A percentile compares a stretch with the other conserved stretches of the same genome.
These are phyloP conservation scores for Leccinum obscurum DNA, from an alignment of 768 basidiomycete species.

Conservation along the genomic window DNA sequence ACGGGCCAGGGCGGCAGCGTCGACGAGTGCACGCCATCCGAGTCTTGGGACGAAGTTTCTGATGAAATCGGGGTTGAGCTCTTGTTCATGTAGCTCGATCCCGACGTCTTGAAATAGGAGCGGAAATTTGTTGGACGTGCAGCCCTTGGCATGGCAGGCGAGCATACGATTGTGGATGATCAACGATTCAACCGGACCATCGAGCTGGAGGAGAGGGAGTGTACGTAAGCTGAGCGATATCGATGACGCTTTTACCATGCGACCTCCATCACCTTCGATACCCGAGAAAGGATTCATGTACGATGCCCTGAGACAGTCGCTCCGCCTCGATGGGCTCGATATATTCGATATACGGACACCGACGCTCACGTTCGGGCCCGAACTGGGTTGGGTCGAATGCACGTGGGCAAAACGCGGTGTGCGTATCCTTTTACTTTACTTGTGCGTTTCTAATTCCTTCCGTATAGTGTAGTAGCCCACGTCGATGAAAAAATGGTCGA, in stretches of 20 bases:
- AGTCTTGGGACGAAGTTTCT: constrained; percentile 81
- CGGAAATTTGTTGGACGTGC: constrained; percentile 73
- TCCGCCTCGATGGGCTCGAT: constrained; percentile 49
- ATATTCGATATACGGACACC: constrained; percentile 68
- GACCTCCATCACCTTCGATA: constrained; percentile 84
- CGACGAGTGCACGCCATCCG: constrained; percentile 88
- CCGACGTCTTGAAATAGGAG: constrained; percentile 74
- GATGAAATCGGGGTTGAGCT: constrained; percentile 89
- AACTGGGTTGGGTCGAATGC: constrained; percentile 27
- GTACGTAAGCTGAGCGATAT: constrained; percentile 9
- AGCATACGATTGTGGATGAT: no score
- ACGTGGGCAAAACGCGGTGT: constrained; percentile 33
- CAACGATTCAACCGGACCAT: no score
- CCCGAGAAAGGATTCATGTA: constrained; percentile 87
- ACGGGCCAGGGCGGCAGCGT: no score
- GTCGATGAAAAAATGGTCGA: constrained; percentile 90
- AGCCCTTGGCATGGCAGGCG: constrained; percentile 30
- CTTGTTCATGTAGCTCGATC: constrained; percentile 79
- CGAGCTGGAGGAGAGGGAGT: no score
- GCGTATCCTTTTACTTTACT: neutral
- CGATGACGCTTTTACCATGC: constrained; percentile 37
- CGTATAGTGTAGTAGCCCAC: constrained; percentile 76
- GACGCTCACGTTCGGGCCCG: constrained; percentile 48
- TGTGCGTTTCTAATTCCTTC: neutral
- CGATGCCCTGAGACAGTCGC: constrained; percentile 71